Base-by-base conservation (phyloP, 1,284 basidiomycete genomes). In the Malassezia vespertilionis region DNA sequence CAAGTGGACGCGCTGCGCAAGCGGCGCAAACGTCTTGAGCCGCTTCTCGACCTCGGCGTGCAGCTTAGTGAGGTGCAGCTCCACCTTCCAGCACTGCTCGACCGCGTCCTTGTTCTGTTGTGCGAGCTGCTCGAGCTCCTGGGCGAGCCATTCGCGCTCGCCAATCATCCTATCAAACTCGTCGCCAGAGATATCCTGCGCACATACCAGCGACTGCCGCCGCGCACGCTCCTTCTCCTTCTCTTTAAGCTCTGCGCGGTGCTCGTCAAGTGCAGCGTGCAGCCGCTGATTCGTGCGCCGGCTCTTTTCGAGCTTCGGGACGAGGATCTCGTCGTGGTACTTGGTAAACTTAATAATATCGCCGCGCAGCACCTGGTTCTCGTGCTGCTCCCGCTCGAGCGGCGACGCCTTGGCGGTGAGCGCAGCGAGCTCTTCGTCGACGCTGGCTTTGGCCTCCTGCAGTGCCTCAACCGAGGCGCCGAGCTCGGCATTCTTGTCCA, bases 291-390 rank as follows among this genome's bases (percentile, higher is more conserved):
- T 55, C 32, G 56, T 54, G 33, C 60, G 61, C 30, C 54, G 55
- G 32, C 55, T 62, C 56, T 60, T 65, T 33, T 66, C 63, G 21
- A 69, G 47, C 49, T 58, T 63, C 17, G 61, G 64, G n/a, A 56
- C 43, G 18, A 69, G 54, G 5, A 61, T 54, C 31, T 63, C 57
- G 41, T 67, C 60, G 40, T 57, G 58, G 56, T 70, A 70, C 35
- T 56, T 53, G 33, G 48, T 46, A 46, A 70, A 70, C 40, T 69
- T 69, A 38, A 38, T 43, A 12, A 68, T 48, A 43, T 70, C 68
- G 27, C 58, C 46, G 37, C 53, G 50, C 28, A 69, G 53, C 39
- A 65, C 54, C 14, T 60, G 53, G 33, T 58, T 52, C 45, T 63
- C 61, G 36, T 49, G 49, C 44, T 56, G 46, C 39, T 66, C 61